Base-by-base conservation (phyloP, 2,329 filamentous ascomycete species). In the Claviceps africana region DNA sequence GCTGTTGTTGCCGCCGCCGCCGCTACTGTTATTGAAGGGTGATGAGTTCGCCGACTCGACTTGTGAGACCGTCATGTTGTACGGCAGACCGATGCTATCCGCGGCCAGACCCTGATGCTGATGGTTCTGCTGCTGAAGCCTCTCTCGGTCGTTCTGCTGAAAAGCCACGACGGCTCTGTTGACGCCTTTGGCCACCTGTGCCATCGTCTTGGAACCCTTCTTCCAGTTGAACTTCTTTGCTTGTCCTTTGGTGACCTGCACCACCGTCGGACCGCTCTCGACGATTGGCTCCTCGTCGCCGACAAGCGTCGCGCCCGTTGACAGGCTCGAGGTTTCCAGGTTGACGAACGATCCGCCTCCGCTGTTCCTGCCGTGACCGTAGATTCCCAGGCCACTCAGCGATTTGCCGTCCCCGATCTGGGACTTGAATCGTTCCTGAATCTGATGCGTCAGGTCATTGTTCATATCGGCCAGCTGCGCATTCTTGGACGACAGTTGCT, bases 221-320 rank as follows among this genome's bases (percentile, higher is more conserved):
- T 96, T 95, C 90, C 93, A 97, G 71, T 95, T 95, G 71, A 96
- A 96, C 67, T 96, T 97, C 72, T 89, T 95, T 51, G 85, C 82
- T 64, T 95, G 89, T 31, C 86, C 89, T 71, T 96, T 97, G 61
- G 89, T 83, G 56, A 97, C 94, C 61, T 93, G 94, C 55, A 97
- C 86, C 35, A 97, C 86, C 55, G 95, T 93, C n/a, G 93, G 90
- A 2, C 88, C 86, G 30, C 82, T 75, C 56, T 81, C 78, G n/a
- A 81, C 67, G 52, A 81, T 74, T 0, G 74, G 75, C 42, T 93
- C 88, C 46, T 86, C 85, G 19, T 82, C 79, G 22, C 76, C 73
- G 50, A 84, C 72, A 59, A 82, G 65, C 0, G 82, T 83, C 3
- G 78, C 70, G 9, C 74, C 73, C 1, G 82, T 79, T 44, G 76